phyloP scores from a whole-genome alignment of 345 rosid species.

The Iberis pinnata region DNA sequence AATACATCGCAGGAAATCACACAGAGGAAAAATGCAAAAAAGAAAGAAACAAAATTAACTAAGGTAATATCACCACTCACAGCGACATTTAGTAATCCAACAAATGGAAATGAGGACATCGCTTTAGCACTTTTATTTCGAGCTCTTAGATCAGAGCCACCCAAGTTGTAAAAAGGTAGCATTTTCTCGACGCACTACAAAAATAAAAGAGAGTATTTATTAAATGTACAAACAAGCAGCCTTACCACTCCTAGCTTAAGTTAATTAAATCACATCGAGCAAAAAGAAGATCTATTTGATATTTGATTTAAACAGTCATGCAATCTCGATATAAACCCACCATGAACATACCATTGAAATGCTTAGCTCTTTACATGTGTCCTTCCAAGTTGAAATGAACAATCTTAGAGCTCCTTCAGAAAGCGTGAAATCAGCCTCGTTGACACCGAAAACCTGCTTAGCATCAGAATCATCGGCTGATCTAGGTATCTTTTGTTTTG shows the following conservation, averaged over 20 bases:
- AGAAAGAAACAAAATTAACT: not conserved
- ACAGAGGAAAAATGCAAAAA: slow-evolving; percentile 10
- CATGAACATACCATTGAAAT: slow-evolving; percentile 43
- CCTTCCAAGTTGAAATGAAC: slow-evolving; percentile 84
- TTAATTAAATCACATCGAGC: not conserved
- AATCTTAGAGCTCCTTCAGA: slow-evolving; percentile 37
- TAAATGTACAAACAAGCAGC: slow-evolving; percentile 11
- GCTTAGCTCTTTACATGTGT: slow-evolving; percentile 53
- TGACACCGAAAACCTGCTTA: slow-evolving; percentile 16
- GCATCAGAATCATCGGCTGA: slow-evolving; percentile 27
- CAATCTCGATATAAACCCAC: slow-evolving; percentile 13
- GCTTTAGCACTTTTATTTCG: slow-evolving; percentile 21
- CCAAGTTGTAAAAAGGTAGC: slow-evolving; percentile 45
- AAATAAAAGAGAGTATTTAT: slow-evolving; percentile 20
- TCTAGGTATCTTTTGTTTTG: slow-evolving; percentile 27
- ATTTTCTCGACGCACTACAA: slow-evolving; percentile 62
- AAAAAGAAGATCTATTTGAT: not conserved
- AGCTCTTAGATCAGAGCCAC: slow-evolving; percentile 22
- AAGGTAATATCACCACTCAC: slow-evolving; percentile 44
- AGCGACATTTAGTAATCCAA: slow-evolving; percentile 71
- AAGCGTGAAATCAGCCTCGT: slow-evolving; percentile 46
- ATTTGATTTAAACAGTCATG: slow-evolving; percentile 2
- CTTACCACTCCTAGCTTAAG: slow-evolving; percentile 2
- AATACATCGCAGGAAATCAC: slow-evolving; percentile 11
- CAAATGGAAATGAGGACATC: slow-evolving; percentile 44